Evolutionary conservation across 2,329 filamentous ascomycete species (phyloP), one percentile per base, ranked within the genome.

Genomic region (Sarocladiaceae sp.): DNA sequence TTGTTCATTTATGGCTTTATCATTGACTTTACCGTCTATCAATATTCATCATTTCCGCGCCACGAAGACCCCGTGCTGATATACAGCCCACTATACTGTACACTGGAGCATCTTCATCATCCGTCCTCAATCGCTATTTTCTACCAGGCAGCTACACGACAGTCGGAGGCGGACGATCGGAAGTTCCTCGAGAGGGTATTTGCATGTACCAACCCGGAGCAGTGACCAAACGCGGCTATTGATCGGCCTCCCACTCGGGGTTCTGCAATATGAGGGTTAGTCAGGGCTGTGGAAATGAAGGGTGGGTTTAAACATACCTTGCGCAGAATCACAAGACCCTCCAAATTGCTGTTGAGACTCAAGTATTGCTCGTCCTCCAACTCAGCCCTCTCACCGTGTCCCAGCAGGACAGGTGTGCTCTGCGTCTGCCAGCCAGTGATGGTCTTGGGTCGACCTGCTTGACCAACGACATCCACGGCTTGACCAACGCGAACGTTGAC

Each of bases 361-460:
- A 97, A 86, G 69, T 97, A 99, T 74, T 99, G 86, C 74, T 99
- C 94, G 64, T 99, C 94, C 71, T 99, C 94, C 49, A 99, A 76
- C 76, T 99, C 94, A 10, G 94, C 94, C 62, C 95, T 82, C 77
- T 99, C 94, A 26, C 95, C 94, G 65, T 96, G 87, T n/a, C 90
- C 87, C 62, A 99, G 76, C 54, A 99, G 77, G 44, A 99, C 94
- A 1, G 94, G 94, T n/a, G 94, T 99, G 75, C 90, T 97, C 77
- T 99, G 94, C 59, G 94, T 99, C 73, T 99, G 94, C 94, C 94
- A 99, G 51, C 94, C 94, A 10, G 94, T 99, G 63, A 99, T 99
- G 2, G 94, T 99, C 86, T 99, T 97, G 60, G 94, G 94, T 57
- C 93, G 83, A 67, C 94, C 94, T 12, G 95, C 94, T 71, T 97